Percentiles rank a stretch among this genome's conserved stretches.
phyloP scores from a whole-genome alignment of 208 protist genomes.

The Porcisia hertigi region DNA sequence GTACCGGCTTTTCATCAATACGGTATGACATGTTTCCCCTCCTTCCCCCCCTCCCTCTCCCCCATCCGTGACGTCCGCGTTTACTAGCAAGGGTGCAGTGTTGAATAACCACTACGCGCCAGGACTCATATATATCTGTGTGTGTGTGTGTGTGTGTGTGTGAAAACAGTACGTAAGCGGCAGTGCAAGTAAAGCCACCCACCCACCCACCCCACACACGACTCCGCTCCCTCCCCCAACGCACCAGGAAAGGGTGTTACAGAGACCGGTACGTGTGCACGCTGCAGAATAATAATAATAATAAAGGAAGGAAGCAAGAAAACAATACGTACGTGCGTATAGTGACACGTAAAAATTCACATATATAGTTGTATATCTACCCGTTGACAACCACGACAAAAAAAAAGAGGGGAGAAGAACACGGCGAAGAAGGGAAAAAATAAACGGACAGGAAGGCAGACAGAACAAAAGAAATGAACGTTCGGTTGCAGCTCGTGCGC shows the following conservation, averaged over 20 bases:
- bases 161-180: background rate
- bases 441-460: background rate
- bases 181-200: background rate
- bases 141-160: constrained; percentile 11
- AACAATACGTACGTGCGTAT: too few relatives aligned
- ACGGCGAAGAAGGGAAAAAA: background rate
- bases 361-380: too few relatives aligned
- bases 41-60: too few relatives aligned
- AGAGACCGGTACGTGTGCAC: background rate
- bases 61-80: background rate
- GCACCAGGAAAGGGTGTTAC: background rate
- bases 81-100: background rate
- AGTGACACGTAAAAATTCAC: too few relatives aligned
- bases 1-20: constrained; percentile 23
- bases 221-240: too few relatives aligned
- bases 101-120: background rate
- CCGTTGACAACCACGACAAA: too few relatives aligned
- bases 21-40: constrained; percentile 41
- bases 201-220: background rate
- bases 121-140: background rate
- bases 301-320: background rate
- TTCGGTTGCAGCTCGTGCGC: background rate
- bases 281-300: background rate
- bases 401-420: background rate
- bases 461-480: background rate